phyloP scores from a whole-genome alignment of 768 basidiomycete species.

The Lactarius hengduanensis region DNA sequence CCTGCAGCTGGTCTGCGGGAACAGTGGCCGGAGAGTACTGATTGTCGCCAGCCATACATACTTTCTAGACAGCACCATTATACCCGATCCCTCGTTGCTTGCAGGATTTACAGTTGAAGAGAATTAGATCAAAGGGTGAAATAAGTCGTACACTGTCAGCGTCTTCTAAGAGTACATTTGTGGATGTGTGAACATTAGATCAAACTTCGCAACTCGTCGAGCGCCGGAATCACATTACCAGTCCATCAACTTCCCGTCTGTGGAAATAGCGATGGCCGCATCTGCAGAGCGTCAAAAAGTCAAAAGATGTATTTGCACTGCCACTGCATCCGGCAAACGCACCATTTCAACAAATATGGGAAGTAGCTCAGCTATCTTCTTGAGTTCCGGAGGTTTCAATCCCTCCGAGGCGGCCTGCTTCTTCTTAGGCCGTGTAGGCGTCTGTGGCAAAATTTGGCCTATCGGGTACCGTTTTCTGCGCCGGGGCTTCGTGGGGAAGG shows the following conservation, averaged over 20 bases:
- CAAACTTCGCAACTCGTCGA: not conserved
- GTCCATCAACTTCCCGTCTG: slow-evolving; percentile 5
- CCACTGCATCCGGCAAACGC: slow-evolving; percentile 32
- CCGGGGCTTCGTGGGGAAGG: not conserved
- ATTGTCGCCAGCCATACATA: slow-evolving; percentile 22
- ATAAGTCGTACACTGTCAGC: not conserved
- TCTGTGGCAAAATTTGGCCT: slow-evolving; percentile 15
- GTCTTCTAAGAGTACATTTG: slow-evolving; percentile 9
- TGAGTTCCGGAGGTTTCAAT: slow-evolving; percentile 72
- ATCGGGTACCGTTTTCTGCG: slow-evolving; percentile 17
- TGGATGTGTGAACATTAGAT: not conserved
- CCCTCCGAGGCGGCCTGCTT: slow-evolving; percentile 36
- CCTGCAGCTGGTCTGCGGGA: slow-evolving; percentile 27
- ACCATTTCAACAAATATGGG: slow-evolving; percentile 95
- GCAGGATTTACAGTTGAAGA: slow-evolving; percentile 17
- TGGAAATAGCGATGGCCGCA: slow-evolving; percentile 24
- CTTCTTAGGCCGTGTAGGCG: slow-evolving; percentile 42
- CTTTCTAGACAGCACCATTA: slow-evolving; percentile 23
- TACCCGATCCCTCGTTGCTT: slow-evolving; percentile 21
- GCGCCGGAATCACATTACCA: not conserved
- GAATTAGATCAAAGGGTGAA: slow-evolving; percentile 10
- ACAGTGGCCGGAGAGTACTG: slow-evolving; percentile 15
- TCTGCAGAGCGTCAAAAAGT: slow-evolving; percentile 6
- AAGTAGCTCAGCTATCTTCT: slow-evolving; percentile 74
- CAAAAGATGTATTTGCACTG: not conserved